Evolutionary conservation across 768 basidiomycete species (phyloP).

Genomic region (Podaxis carcinomalis): DNA sequence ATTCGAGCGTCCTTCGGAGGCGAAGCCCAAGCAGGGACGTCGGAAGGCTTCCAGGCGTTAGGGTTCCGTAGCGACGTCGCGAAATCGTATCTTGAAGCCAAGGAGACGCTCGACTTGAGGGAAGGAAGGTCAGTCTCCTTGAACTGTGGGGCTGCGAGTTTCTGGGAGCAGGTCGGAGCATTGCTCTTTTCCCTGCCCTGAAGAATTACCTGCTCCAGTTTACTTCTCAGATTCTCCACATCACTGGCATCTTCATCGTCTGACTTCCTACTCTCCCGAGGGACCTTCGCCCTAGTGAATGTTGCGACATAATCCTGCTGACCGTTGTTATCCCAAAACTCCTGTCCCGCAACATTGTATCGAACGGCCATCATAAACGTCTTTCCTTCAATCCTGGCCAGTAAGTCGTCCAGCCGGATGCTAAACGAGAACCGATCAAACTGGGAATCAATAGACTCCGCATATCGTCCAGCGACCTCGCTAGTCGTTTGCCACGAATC

Average conservation of each 20-base stretch:
- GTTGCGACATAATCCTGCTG: constrained; percentile 75
- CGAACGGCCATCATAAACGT: constrained; percentile 75
- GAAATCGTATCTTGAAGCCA: constrained; percentile 58
- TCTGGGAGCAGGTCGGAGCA: constrained; percentile 16
- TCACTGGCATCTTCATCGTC: constrained; percentile 35
- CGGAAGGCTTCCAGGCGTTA: constrained; percentile 18
- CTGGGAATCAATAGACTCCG: constrained; percentile 39
- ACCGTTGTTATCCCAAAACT: constrained; percentile 91
- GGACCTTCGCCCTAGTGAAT: constrained; percentile 41
- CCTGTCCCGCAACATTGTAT: constrained; percentile 63
- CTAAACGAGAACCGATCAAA: constrained; percentile 77
- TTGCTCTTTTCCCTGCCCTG: constrained; percentile 25
- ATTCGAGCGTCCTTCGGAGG: constrained; percentile 31
- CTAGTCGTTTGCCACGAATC: constrained; percentile 96
- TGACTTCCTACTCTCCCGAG: constrained; percentile 23
- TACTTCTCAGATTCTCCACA: constrained; percentile 58
- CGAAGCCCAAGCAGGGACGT: neutral
- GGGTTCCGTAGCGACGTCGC: constrained; percentile 44
- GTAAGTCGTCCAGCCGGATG: constrained; percentile 74
- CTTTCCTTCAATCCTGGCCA: constrained; percentile 77
- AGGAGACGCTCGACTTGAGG: constrained; percentile 36
- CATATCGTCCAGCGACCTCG: constrained; percentile 80
- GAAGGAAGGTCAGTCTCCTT: constrained; percentile 18
- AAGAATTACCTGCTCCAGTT: constrained; percentile 61
- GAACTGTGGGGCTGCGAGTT: constrained; percentile 10